A percentile compares a stretch with the other conserved stretches of the same genome.
These are phyloP conservation scores for Forsythia viridissima DNA, from an alignment of 257 asterid species.

Conservation along the genomic window DNA sequence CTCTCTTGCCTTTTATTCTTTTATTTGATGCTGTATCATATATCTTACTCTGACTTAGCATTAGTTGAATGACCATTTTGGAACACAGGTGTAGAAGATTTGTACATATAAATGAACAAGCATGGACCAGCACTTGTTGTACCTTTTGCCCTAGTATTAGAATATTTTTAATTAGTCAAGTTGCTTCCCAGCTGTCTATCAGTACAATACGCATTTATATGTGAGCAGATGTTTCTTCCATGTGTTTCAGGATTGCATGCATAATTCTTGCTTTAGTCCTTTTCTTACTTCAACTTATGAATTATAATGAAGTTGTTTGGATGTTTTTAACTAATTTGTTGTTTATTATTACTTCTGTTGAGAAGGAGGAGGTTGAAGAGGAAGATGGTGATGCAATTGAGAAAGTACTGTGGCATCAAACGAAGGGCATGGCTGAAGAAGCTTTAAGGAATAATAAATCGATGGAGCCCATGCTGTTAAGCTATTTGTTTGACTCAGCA, in stretches of 20 bases:
- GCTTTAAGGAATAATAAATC: conserved; percentile 77
- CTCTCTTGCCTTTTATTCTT: neutral
- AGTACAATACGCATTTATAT: too few relatives aligned
- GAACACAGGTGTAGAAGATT: neutral
- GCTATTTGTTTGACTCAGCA: conserved; percentile 78
- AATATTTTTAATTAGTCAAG: too few relatives aligned
- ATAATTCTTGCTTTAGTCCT: neutral
- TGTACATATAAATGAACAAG: neutral
- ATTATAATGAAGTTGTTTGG: conserved; percentile 2
- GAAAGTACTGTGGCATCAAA: conserved; percentile 98
- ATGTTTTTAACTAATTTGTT: conserved; percentile 17
- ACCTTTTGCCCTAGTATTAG: neutral
- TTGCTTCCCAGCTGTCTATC: too few relatives aligned
- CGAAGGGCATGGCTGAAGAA: conserved; percentile 93
- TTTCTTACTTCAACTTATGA: neutral
- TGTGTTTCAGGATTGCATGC: neutral
- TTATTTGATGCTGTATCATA: neutral
- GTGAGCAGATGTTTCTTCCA: neutral
- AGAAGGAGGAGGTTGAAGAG: conserved; percentile 86
- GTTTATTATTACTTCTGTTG: conserved; percentile 22
- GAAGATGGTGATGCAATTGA: conserved; percentile 92
- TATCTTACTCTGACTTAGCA: neutral
- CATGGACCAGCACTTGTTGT: neutral
- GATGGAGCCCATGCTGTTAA: conserved; percentile 69
- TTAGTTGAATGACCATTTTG: neutral